These are phyloP conservation scores for Angomonas deanei DNA, from an alignment of 208 protist species.

Conservation along the genomic window DNA sequence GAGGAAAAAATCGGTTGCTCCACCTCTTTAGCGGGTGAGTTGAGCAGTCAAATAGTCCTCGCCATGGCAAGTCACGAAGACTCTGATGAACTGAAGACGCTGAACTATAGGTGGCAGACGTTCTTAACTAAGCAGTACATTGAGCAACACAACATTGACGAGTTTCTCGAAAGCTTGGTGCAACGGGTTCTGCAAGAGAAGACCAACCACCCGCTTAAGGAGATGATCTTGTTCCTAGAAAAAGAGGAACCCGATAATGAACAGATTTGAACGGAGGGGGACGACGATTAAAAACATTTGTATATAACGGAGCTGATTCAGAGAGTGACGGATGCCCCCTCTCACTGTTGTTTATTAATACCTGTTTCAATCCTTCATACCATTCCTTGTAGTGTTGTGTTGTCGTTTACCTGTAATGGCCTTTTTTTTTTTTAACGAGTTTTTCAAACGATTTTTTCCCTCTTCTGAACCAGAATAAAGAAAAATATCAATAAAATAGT, in stretches of 20 bases:
- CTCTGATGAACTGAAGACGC: conserved; percentile 21
- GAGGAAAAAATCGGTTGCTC: conserved; percentile 4
- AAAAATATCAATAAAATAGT: neutral
- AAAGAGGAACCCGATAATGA: conserved; percentile 8
- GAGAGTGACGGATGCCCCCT: too few relatives aligned
- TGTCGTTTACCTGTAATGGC: neutral
- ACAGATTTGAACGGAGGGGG: too few relatives aligned
- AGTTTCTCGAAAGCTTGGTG: conserved; percentile 43
- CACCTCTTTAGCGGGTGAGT: neutral
- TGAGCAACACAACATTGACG: conserved; percentile 27
- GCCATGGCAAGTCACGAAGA: conserved; percentile 3
- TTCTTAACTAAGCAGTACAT: conserved; percentile 50
- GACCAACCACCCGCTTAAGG: conserved; percentile 41
- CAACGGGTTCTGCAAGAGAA: conserved; percentile 38
- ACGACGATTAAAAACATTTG: too few relatives aligned
- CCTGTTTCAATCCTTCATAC: too few relatives aligned
- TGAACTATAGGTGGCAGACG: conserved; percentile 63
- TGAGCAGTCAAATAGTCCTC: conserved; percentile 8
- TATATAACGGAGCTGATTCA: too few relatives aligned
- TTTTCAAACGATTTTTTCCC: conserved; percentile 6
- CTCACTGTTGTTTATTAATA: too few relatives aligned
- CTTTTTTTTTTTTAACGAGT: neutral
- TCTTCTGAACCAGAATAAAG: neutral
- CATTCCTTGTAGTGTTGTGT: too few relatives aligned
- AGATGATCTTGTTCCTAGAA: conserved; percentile 33